Evolutionary conservation across 805 yeast species (phyloP).

Genomic region (Pichia heedii): DNA sequence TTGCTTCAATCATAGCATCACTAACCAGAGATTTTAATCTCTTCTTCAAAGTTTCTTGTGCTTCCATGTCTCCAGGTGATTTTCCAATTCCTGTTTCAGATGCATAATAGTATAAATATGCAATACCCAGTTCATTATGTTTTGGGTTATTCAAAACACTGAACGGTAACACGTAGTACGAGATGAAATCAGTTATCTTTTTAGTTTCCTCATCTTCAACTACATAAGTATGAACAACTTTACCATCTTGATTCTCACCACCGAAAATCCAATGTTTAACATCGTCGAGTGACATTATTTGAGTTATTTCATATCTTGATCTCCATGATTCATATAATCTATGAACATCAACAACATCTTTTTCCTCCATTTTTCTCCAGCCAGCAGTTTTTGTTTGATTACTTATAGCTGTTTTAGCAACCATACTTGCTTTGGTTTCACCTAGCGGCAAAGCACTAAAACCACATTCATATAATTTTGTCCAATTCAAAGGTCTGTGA

Average conservation of each 20-base stretch:
- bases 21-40: conserved; percentile 54
- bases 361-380: conserved; percentile 45
- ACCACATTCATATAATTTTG: conserved; percentile 80
- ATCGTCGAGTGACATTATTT: conserved; percentile 56
- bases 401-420: conserved; percentile 52
- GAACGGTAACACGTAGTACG: conserved; percentile 84
- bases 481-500: conserved; percentile 93
- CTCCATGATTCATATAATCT: conserved; percentile 56
- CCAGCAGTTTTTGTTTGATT: conserved; percentile 40
- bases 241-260: conserved; percentile 26
- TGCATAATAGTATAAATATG: conserved; percentile 86
- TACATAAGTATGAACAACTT: conserved; percentile 68
- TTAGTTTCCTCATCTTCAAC: conserved; percentile 51
- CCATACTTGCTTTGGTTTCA: conserved; percentile 58
- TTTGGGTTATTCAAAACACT: conserved; percentile 60
- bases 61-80: conserved; percentile 20
- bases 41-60: conserved; percentile 31
- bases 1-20: conserved; percentile 73
- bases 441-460: conserved; percentile 72
- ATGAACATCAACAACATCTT: conserved; percentile 59
- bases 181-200: conserved; percentile 76
- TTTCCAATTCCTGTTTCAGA: conserved; percentile 49
- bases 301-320: conserved; percentile 61
- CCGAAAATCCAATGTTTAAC: conserved; percentile 77
- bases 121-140: conserved; percentile 68